phyloP scores from a whole-genome alignment of 352 stramenopile genomes.

The Globisporangium cystogenes region DNA sequence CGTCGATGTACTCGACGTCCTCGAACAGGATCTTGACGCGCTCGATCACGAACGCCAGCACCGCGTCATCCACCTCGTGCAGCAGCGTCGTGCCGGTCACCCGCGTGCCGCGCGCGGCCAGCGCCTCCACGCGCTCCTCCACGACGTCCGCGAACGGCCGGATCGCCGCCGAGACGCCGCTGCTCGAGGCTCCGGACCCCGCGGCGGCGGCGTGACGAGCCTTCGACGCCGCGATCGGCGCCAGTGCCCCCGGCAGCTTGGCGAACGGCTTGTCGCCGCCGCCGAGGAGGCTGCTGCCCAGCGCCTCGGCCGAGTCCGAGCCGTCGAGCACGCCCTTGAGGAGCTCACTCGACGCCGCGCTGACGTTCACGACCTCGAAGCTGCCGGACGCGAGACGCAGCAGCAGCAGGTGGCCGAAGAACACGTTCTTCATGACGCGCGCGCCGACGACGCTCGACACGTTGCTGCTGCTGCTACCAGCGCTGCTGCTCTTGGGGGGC shows the following conservation, averaged over 20 bases:
- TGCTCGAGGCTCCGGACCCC: slow-evolving; percentile 2
- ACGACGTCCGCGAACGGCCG: slow-evolving; percentile 53
- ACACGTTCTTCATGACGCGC: slow-evolving; percentile 67
- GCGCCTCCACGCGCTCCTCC: slow-evolving; percentile 46
- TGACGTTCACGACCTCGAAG: slow-evolving; percentile 81
- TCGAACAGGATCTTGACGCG: slow-evolving; percentile 40
- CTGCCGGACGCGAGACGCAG: slow-evolving; percentile 62
- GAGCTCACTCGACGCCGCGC: slow-evolving; percentile 60
- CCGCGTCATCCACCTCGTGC: slow-evolving; percentile 57
- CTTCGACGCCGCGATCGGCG: slow-evolving; percentile 32
- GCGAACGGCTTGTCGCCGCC: slow-evolving; percentile 18
- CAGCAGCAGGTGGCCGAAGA: slow-evolving; percentile 69
- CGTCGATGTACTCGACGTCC: slow-evolving; percentile 72
- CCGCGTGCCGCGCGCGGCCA: slow-evolving; percentile 51
- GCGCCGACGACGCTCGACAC: slow-evolving; percentile 58
- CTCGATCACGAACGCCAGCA: slow-evolving; percentile 71
- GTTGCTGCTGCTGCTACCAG: neutral
- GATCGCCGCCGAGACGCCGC: slow-evolving; percentile 20
- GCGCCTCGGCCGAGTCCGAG: slow-evolving; percentile 10
- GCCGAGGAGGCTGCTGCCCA: slow-evolving; percentile 4
- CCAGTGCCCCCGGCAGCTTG: slow-evolving; percentile 44
- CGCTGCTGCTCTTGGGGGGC: neutral
- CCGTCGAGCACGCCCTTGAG: slow-evolving; percentile 53
- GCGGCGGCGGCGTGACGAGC: slow-evolving; percentile 19
- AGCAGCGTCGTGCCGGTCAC: slow-evolving; percentile 61